Percentiles rank a stretch among this genome's conserved stretches.
These are phyloP conservation scores for Aspergillaceae sp. DNA, from an alignment of 2,329 filamentous ascomycete genomes.

Conservation along the genomic window DNA sequence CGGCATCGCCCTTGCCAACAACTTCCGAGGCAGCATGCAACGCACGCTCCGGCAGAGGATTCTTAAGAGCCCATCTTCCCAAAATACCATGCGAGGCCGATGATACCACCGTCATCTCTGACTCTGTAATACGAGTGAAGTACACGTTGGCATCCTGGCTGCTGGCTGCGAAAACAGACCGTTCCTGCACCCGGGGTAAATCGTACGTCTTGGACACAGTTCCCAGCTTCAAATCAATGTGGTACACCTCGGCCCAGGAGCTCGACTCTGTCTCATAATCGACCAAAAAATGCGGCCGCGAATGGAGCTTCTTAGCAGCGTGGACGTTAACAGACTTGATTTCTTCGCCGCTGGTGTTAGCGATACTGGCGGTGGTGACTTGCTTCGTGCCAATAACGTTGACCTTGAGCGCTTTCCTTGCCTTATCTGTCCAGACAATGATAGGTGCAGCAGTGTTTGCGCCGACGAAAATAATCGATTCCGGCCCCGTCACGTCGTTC, in stretches of 20 bases:
- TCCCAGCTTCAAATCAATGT: conserved; percentile 63
- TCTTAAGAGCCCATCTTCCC: conserved; percentile 60
- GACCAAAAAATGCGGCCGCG: conserved; percentile 74
- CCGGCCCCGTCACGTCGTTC: conserved; percentile 51
- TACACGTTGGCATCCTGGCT: conserved; percentile 73
- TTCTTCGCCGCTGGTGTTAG: conserved; percentile 32
- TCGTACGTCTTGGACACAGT: conserved; percentile 70
- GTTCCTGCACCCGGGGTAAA: conserved; percentile 61
- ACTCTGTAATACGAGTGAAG: conserved; percentile 71
- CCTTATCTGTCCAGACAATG: conserved; percentile 39
- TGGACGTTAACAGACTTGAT: conserved; percentile 58
- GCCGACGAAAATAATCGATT: conserved; percentile 34
- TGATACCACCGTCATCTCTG: conserved; percentile 65
- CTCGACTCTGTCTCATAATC: conserved; percentile 62
- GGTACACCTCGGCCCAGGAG: conserved; percentile 79
- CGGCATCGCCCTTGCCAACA: conserved; percentile 60
- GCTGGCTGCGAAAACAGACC: conserved; percentile 70
- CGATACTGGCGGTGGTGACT: conserved; percentile 30
- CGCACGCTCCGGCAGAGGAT: conserved; percentile 39
- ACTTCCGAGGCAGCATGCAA: conserved; percentile 74
- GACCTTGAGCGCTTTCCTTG: conserved; percentile 36
- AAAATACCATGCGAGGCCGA: conserved; percentile 70
- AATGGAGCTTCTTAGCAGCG: conserved; percentile 62
- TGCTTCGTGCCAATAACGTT: conserved; percentile 38
- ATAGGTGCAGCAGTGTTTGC: conserved; percentile 34